Evolutionary conservation across 345 rosid species (phyloP), one percentile per base, ranked within the genome.

Genomic region (Citrus medica): DNA sequence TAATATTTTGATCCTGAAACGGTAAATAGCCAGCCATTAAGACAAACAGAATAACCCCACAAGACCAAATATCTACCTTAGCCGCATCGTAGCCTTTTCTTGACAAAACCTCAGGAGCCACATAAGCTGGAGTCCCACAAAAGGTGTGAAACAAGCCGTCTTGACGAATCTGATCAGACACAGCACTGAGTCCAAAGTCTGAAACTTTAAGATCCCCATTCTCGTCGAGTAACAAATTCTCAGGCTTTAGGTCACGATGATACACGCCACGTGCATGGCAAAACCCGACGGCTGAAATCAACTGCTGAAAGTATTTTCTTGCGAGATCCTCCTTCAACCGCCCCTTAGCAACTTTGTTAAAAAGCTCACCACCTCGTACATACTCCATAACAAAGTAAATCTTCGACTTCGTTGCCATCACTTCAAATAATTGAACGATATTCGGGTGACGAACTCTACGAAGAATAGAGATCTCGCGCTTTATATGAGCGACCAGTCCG

Each of bases 381-480:
- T 86, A 89, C 62, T 94, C 98, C 98, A 94, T 94, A 22, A 94
- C 97, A 70, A 94, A 88, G 84, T 85, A 93, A 78, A 94, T 94
- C 85, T 92, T 93, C 48, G 97, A 76, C 73, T 90, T 92, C 3
- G 97, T 90, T 1, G 98, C 98, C 97, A 94, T 89, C 37, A 94
- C 98, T 76, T 94, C 98, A 80, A 87, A 90, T 27, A 94, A 85
- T 63, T 88, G 89, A 1, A 94, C 95, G 62, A 93, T 82, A 86
- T 93, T 87, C 17, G 98, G 98, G 83, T 94, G 98, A 27, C 91
- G 93, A 4, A 95, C 91, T 68, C 98, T 92, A 65, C 95, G 97
- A 77, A 95, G 95, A 79, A 94, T 91, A 1, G 97, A 84, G 83
- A 95, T 92, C 83, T 95, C 98, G 3, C 94, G 86, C 72, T 92